Conservation (phyloP, 495 filamentous ascomycete genomes). For the Staphylotrichum longicolle region DNA sequence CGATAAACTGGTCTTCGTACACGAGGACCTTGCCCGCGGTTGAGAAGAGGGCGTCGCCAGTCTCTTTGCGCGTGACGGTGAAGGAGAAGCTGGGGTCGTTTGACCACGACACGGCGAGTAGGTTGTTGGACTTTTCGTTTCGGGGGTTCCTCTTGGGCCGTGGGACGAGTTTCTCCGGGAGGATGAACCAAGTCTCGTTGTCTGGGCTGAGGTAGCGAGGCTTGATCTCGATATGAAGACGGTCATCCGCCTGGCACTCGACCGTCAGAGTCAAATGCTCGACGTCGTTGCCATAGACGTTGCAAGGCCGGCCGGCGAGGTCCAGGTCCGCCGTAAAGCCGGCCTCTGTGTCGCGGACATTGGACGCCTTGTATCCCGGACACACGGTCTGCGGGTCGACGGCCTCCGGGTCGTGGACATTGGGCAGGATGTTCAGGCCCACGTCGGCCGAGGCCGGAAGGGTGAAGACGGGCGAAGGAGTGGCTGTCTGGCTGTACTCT, state of each 20-base stretch:
- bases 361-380: conserved; percentile 69
- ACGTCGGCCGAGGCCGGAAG: conserved; percentile 56
- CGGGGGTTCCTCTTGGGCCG: conserved; percentile 50
- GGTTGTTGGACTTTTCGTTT: conserved; percentile 34
- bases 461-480: conserved; percentile 26
- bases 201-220: conserved; percentile 61
- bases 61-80: conserved; percentile 58
- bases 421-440: conserved; percentile 62
- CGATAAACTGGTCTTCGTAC: conserved; percentile 80
- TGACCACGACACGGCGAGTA: conserved; percentile 59
- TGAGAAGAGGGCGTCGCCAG: conserved; percentile 69
- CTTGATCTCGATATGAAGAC: conserved; percentile 75
- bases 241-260: conserved; percentile 66
- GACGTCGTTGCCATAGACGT: conserved; percentile 71
- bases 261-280: conserved; percentile 62
- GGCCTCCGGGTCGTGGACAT: conserved; percentile 70
- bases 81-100: conserved; percentile 74
- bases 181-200: conserved; percentile 66
- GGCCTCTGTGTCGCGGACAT: conserved; percentile 50
- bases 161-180: conserved; percentile 63
- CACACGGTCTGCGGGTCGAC: conserved; percentile 70
- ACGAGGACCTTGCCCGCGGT: conserved; percentile 66
- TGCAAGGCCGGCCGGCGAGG: conserved; percentile 66
- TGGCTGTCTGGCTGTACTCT: background rate
- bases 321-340: conserved; percentile 61